Percentiles rank a stretch among this genome's conserved stretches.
These are phyloP conservation scores for Coniophora puteana DNA, from an alignment of 1,284 basidiomycete species.

Conservation along the genomic window DNA sequence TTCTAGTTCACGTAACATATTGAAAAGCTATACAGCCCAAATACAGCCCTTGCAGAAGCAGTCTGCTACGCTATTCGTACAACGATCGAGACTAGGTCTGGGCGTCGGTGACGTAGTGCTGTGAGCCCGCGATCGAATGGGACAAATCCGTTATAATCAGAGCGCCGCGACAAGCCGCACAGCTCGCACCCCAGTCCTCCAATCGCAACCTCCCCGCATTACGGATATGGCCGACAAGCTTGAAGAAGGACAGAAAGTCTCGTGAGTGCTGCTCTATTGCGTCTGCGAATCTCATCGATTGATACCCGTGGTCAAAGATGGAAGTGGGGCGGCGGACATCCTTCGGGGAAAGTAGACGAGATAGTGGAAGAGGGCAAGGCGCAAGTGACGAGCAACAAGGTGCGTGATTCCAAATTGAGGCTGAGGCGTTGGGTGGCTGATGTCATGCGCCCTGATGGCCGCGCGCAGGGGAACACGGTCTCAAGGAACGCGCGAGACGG, in stretches of 20 bases:
- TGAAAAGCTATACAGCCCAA: no score
- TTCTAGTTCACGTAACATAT: no score
- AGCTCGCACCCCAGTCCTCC: neutral
- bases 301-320: conserved; percentile 13
- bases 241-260: conserved; percentile 15
- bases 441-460: no score
- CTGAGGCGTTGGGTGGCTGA: no score
- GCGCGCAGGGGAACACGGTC: conserved; percentile 36
- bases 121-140: neutral
- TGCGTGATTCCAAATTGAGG: conserved; percentile 13
- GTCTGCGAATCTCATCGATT: neutral
- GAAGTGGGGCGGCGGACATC: conserved; percentile 26
- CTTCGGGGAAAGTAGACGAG: conserved; percentile 25
- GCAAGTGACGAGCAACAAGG: conserved; percentile 37
- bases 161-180: neutral
- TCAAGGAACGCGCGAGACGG: conserved; percentile 31
- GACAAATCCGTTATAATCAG: neutral
- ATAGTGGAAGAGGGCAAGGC: conserved; percentile 34
- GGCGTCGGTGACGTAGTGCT: conserved; percentile 11
- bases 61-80: no score
- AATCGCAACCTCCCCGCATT: neutral
- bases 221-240: conserved; percentile 13
- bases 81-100: no score
- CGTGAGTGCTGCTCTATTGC: conserved; percentile 8
- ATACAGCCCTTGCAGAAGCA: no score